phyloP scores from a whole-genome alignment of 2,329 filamentous ascomycete species.

The Sporothrix globosa region DNA sequence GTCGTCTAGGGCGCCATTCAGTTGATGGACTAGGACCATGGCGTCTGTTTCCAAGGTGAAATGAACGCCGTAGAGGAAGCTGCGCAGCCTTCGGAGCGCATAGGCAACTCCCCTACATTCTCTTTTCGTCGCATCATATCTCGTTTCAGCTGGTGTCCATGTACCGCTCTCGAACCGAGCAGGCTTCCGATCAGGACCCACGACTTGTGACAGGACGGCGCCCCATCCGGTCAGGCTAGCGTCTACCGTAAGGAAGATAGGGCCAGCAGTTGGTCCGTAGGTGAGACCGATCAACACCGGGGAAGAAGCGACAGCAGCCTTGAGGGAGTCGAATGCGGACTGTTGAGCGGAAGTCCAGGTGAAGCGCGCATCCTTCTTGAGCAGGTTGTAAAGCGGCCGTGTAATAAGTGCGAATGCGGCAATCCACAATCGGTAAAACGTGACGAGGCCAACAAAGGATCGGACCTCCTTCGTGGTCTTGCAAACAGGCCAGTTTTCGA shows the following conservation, averaged over 20 bases:
- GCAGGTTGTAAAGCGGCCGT: not conserved
- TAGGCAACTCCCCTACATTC: not conserved
- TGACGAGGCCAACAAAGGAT: not conserved
- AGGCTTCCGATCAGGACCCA: not conserved
- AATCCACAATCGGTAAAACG: not conserved
- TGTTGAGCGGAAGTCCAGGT: not conserved
- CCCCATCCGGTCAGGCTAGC: not conserved
- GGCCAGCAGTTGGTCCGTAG: not conserved
- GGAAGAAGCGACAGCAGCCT: no score
- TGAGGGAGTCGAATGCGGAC: not conserved
- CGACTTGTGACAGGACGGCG: not conserved
- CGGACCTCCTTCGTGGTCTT: not conserved
- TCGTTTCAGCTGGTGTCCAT: not conserved
- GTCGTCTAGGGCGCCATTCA: not conserved
- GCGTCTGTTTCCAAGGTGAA: no score
- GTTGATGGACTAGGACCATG: no score
- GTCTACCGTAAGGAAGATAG: not conserved
- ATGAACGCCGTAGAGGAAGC: no score
- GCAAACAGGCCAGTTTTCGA: not conserved
- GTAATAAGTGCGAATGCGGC: not conserved
- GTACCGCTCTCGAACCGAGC: not conserved
- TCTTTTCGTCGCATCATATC: not conserved
- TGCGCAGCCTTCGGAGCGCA: not conserved
- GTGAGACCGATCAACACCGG: not conserved
- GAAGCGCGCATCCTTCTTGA: not conserved